Percentiles rank a stretch among this genome's conserved stretches.
phyloP scores from a whole-genome alignment of 371 early-diverging fungal species.

The Batrachochytrium dendrobatidis region DNA sequence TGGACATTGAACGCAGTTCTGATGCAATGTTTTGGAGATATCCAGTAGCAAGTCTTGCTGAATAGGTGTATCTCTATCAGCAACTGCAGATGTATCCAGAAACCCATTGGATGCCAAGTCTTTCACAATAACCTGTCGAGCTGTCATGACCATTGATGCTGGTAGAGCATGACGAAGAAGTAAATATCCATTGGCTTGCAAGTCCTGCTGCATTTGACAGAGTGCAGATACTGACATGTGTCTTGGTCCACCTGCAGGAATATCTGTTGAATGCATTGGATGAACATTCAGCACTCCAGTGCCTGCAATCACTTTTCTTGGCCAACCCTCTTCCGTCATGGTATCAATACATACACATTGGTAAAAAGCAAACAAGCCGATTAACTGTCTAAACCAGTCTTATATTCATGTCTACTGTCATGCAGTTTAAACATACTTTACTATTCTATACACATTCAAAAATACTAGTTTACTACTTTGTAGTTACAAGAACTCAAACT shows the following conservation, averaged over 20 bases:
- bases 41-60: too few species aligned
- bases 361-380: too few species aligned
- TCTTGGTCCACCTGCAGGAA: neutral
- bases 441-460: too few species aligned
- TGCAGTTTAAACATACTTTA: too few species aligned
- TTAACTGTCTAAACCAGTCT: too few species aligned
- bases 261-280: neutral
- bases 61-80: too few species aligned
- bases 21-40: neutral
- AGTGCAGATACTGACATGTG: too few species aligned
- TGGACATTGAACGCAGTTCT: neutral
- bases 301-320: neutral
- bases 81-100: neutral
- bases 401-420: too few species aligned
- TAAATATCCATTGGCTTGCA: neutral
- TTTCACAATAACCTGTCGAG: neutral
- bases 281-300: neutral
- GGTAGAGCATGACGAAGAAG: neutral
- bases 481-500: too few species aligned
- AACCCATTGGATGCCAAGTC: neutral
- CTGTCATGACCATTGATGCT: neutral
- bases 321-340: too few species aligned
- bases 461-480: too few species aligned
- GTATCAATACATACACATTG: too few species aligned
- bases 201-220: neutral